These are phyloP conservation scores for Blumeria hordei DNA, from an alignment of 2,329 filamentous ascomycete genomes.

Conservation along the genomic window DNA sequence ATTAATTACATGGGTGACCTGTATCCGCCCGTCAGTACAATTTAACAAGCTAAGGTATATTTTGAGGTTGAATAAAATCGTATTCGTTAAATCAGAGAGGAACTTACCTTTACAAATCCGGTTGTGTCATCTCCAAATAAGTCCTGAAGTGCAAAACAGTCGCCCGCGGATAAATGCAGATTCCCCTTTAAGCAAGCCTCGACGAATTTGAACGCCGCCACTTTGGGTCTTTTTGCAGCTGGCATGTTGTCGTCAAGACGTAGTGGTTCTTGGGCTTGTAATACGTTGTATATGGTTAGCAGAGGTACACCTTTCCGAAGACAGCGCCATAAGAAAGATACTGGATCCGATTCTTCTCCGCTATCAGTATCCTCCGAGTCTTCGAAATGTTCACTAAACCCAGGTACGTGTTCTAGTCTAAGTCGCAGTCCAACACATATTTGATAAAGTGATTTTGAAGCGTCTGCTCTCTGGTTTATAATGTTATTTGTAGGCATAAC, in stretches of 20 bases:
- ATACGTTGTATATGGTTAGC: slow-evolving; percentile 68
- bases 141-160: slow-evolving; percentile 82
- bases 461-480: slow-evolving; percentile 90
- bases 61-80: neutral
- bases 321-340: slow-evolving; percentile 75
- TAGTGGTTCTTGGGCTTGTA: slow-evolving; percentile 45
- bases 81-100: neutral
- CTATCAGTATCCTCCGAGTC: slow-evolving; percentile 48
- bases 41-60: neutral
- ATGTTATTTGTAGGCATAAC: slow-evolving; percentile 72
- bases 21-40: neutral
- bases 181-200: slow-evolving; percentile 60
- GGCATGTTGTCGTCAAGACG: slow-evolving; percentile 37
- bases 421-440: slow-evolving; percentile 72
- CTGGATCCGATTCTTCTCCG: slow-evolving; percentile 47
- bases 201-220: slow-evolving; percentile 78
- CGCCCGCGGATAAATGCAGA: slow-evolving; percentile 50
- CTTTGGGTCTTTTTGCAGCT: slow-evolving; percentile 60
- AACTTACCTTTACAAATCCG: slow-evolving; percentile 70
- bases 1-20: slow-evolving; percentile 82
- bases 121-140: slow-evolving; percentile 86
- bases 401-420: slow-evolving; percentile 60
- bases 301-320: slow-evolving; percentile 66
- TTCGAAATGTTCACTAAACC: slow-evolving; percentile 50
- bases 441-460: slow-evolving; percentile 77